Evolutionary conservation across 495 filamentous ascomycete genomes (phyloP).

Genomic region (Barbatosphaeria neglecta): DNA sequence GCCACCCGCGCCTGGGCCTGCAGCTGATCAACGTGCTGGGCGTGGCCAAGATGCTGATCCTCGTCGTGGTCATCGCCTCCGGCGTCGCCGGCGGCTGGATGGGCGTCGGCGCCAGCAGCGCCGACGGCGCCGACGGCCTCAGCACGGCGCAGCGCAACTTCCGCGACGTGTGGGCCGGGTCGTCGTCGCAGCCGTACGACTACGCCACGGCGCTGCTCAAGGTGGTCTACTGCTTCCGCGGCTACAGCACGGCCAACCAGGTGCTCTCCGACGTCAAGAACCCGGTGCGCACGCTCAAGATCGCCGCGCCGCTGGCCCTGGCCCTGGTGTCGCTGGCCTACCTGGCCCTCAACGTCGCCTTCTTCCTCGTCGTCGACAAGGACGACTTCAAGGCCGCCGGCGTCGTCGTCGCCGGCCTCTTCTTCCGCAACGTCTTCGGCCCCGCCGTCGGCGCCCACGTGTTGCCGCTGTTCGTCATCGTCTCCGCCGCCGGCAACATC

Average conservation of each 20-base stretch:
- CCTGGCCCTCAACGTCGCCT: constrained; percentile 55
- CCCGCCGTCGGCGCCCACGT: constrained; percentile 22
- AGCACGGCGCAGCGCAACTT: constrained; percentile 26
- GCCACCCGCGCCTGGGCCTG: constrained; percentile 49
- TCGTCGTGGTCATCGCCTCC: constrained; percentile 50
- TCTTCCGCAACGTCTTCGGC: constrained; percentile 35
- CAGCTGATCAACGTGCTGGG: constrained; percentile 52
- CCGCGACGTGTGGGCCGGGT: constrained; percentile 19
- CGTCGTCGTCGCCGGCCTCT: constrained; percentile 34
- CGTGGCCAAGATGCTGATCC: constrained; percentile 51
- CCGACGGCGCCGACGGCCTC: constrained; percentile 4
- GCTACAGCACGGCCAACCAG: constrained; percentile 35
- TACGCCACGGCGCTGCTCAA: constrained; percentile 39
- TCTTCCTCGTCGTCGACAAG: constrained; percentile 33
- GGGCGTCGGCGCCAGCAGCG: constrained; percentile 18
- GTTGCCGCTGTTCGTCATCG: constrained; percentile 48
- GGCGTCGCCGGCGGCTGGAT: constrained; percentile 37
- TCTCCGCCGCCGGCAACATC: constrained; percentile 52
- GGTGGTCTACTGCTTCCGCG: constrained; percentile 37
- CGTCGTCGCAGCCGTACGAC: constrained; percentile 30
- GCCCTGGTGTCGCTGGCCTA: constrained; percentile 46
- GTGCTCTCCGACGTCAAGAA: constrained; percentile 49
- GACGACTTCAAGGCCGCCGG: constrained; percentile 38
- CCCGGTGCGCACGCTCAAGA: constrained; percentile 47
- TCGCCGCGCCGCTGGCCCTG: constrained; percentile 50